Evolutionary conservation across 345 rosid species (phyloP), one percentile per base, ranked within the genome.

Genomic region (Populus tremula): DNA sequence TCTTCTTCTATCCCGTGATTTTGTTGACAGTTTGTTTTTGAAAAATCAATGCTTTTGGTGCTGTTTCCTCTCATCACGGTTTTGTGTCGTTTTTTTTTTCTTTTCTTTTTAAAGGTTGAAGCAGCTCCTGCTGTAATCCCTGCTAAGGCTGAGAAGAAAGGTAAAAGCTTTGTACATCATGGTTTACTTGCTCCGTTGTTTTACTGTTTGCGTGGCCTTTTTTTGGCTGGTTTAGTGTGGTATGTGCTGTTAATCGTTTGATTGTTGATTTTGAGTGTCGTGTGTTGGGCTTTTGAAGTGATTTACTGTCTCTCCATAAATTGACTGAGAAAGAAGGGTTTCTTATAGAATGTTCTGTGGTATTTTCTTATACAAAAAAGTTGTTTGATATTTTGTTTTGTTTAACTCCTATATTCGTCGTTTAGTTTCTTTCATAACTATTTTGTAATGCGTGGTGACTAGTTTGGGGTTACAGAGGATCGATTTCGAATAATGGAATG

Each of bases 81-180:
- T 38, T 31, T 27, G 71, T 33, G 9, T 45, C 12, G 2, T 39
- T 50, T 61, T 59, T 23, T 70, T 20, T 35, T 33, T 33, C 35
- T 20, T 47, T 33, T 33, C 35, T 33, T 33, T 33, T 33, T 33
- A 0, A 33, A 77, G 80, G 80, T 77, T 77, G 74, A 63, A 21
- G 75, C 69, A 8, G 79, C 68, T 41, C 33, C 74, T 77, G 69
- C 79, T 43, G 75, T 77, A 21, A 27, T 20, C 33, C 75, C 75
- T 7, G 68, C 59, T 31, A 77, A 77, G 14, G 47, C 69, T 70
- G 13, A 20, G 7, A 77, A 77, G 80, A 71, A 77, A 77, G 79
- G 79, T 77, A 69, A 68, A 36, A 13, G n/a, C 18, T 10, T 31
- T 18, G n/a, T 25, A 14, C 38, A 27, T 47, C 5, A 27, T 16